Evolutionary conservation across 495 filamentous ascomycete species (phyloP).

Genomic region (Apodospora peruviana): DNA sequence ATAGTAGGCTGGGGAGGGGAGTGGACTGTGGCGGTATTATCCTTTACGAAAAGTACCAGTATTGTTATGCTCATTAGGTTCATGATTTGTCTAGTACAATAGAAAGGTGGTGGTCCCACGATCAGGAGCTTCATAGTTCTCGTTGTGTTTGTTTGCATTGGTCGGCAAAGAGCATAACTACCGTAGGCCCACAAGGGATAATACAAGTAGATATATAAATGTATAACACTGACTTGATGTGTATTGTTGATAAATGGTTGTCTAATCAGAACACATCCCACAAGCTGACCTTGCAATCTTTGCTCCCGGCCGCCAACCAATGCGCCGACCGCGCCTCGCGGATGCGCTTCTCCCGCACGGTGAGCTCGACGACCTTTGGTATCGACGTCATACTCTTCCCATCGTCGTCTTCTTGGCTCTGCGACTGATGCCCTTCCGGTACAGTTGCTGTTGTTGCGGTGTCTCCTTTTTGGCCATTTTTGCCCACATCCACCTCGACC

Average conservation of each 20-base stretch:
- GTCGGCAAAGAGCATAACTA: no score
- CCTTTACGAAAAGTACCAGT: no score
- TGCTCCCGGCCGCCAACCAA: slow-evolving; percentile 87
- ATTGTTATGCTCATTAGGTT: no score
- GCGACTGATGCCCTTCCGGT: not conserved
- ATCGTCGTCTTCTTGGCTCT: not conserved
- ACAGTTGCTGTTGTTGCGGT: not conserved
- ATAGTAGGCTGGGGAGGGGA: no score
- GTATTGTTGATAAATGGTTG: not conserved
- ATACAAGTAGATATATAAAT: not conserved
- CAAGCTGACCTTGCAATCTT: slow-evolving; percentile 92
- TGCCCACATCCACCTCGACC: slow-evolving; percentile 12
- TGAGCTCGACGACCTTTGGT: slow-evolving; percentile 30
- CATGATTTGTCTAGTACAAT: no score
- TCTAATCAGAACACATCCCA: slow-evolving; percentile 86
- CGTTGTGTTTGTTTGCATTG: no score
- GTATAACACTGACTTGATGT: not conserved
- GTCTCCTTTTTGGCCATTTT: not conserved
- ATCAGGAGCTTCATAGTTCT: no score
- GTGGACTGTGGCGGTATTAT: no score
- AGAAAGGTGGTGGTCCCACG: no score
- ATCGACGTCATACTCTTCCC: slow-evolving; percentile 1
- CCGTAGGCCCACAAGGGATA: no score
- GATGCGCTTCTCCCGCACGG: slow-evolving; percentile 58
- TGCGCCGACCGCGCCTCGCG: slow-evolving; percentile 64